Evolutionary conservation across 2,329 filamentous ascomycete species (phyloP).

Genomic region (Exophiala dermatitidis): DNA sequence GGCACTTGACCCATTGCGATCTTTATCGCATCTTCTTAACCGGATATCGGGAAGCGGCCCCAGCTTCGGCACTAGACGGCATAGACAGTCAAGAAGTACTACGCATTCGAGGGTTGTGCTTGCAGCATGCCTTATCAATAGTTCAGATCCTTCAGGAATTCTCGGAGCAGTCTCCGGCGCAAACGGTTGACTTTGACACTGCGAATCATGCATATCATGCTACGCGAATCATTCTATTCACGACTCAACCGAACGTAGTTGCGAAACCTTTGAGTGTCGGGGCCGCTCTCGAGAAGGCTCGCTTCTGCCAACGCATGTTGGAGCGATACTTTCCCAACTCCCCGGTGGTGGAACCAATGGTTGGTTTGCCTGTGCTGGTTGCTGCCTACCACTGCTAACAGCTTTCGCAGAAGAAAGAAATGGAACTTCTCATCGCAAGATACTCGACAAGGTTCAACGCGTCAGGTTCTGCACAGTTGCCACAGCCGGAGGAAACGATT

Average conservation of each 20-base stretch:
- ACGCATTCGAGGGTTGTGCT: constrained; percentile 4
- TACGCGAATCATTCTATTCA: constrained; percentile 16
- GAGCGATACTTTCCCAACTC: constrained; percentile 11
- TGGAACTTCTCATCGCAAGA: constrained; percentile 12
- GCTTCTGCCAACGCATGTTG: constrained; percentile 11
- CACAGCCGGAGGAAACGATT: constrained; percentile 7
- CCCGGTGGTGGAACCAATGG: constrained; percentile 15
- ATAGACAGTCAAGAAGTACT: constrained; percentile 11
- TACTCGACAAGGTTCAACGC: constrained; percentile 1
- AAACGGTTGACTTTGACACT: constrained; percentile 14
- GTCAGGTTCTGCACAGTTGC: neutral
- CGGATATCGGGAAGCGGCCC: constrained; percentile 16
- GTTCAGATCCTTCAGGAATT: constrained; percentile 15
- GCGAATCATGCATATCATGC: constrained; percentile 17
- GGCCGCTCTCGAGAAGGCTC: constrained; percentile 9
- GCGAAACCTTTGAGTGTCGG: constrained; percentile 8
- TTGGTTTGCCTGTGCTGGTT: neutral
- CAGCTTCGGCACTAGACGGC: constrained; percentile 9
- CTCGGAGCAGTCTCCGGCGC: constrained; percentile 10
- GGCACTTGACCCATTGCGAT: constrained; percentile 20
- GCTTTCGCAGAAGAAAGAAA: constrained; percentile 8
- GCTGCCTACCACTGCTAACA: neutral
- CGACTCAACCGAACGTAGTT: constrained; percentile 2
- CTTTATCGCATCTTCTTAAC: constrained; percentile 19
- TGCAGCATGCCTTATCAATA: constrained; percentile 15